Evolutionary conservation across 805 yeast genomes (phyloP).

Genomic region (Metschnikowia orientalis): DNA sequence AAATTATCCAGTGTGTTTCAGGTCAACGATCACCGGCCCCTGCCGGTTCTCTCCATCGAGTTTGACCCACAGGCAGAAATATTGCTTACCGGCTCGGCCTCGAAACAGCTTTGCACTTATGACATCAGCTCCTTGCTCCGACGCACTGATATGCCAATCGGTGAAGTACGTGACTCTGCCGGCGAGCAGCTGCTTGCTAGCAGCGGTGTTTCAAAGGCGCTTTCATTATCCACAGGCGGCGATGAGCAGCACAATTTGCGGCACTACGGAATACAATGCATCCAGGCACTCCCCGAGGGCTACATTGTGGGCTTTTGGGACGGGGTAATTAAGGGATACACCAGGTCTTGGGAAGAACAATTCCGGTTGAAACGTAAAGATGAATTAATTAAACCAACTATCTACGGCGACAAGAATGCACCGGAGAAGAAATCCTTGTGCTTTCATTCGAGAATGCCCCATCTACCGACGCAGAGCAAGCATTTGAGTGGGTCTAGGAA

Average conservation of each 20-base stretch:
- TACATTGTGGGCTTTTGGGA: conserved; percentile 48
- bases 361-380: conserved; percentile 11
- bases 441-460: conserved; percentile 8
- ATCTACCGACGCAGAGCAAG: not conserved
- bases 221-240: no score
- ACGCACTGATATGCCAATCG: no score
- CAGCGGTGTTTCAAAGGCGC: no score
- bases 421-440: conserved; percentile 16
- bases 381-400: conserved; percentile 12
- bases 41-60: conserved; percentile 48
- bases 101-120: conserved; percentile 37
- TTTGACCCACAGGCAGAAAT: conserved; percentile 19
- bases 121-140: no score
- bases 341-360: conserved; percentile 5
- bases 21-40: conserved; percentile 43
- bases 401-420: conserved; percentile 3
- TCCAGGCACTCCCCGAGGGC: conserved; percentile 14
- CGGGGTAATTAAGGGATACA: conserved; percentile 35
- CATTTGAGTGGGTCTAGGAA: conserved; percentile 5
- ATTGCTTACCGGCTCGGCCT: conserved; percentile 46
- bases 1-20: conserved; percentile 17
- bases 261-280: conserved; percentile 20
- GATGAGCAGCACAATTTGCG: conserved; percentile 8
- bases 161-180: no score
- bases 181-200: no score